Evolutionary conservation across 148 eudicot genomes (phyloP).

Genomic region (Dianthus caryophyllus): DNA sequence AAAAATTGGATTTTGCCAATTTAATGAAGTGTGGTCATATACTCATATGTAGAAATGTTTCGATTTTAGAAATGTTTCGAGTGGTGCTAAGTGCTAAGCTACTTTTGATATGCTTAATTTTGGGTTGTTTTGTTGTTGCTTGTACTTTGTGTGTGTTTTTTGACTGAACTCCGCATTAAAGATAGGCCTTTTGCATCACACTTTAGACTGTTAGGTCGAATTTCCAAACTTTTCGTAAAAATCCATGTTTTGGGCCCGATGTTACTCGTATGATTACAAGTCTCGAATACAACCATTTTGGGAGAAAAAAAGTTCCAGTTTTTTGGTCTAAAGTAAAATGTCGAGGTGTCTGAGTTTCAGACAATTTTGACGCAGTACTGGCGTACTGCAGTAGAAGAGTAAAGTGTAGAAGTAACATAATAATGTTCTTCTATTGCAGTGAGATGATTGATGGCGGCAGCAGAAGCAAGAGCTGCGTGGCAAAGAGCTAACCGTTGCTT

Average conservation of each 20-base stretch:
- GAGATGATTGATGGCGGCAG: slow-evolving; percentile 74
- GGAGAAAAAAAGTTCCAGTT: too few relatives aligned
- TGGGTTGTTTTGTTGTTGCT: background rate
- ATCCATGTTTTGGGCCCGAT: too few relatives aligned
- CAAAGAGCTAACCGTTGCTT: slow-evolving; percentile 91
- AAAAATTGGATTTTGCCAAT: background rate
- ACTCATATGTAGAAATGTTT: background rate
- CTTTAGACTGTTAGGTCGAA: too few relatives aligned
- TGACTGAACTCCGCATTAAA: background rate
- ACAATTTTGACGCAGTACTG: background rate
- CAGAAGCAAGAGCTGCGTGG: slow-evolving; percentile 96
- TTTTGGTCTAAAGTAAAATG: too few relatives aligned
- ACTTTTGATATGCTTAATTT: background rate
- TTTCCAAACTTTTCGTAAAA: too few relatives aligned
- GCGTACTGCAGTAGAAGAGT: too few relatives aligned
- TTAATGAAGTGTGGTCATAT: background rate
- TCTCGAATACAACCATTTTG: too few relatives aligned
- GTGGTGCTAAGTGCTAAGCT: too few relatives aligned
- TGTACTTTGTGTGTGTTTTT: background rate
- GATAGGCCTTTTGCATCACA: background rate
- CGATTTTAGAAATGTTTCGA: background rate
- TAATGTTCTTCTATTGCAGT: slow-evolving; percentile 27
- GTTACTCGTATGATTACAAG: too few relatives aligned
- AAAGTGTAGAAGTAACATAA: background rate
- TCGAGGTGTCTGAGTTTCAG: too few relatives aligned